A percentile compares a stretch with the other conserved stretches of the same genome.
phyloP scores from a whole-genome alignment of 306 rosid genomes.

The Inga laurina region DNA sequence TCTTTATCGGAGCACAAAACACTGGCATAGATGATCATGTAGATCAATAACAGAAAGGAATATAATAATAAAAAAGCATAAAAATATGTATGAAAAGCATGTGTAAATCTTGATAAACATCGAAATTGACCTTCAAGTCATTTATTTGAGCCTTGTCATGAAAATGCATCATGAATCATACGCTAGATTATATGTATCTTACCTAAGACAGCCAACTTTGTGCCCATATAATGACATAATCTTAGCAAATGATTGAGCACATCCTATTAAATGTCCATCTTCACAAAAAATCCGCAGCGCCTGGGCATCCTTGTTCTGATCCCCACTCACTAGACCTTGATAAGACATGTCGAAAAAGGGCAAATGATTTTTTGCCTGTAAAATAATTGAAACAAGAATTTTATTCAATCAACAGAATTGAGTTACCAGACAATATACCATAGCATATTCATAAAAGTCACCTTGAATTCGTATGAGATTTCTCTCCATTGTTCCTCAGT shows the following conservation, averaged over 20 bases:
- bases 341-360: slow-evolving; percentile 94
- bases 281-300: slow-evolving; percentile 75
- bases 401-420: background rate
- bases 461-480: slow-evolving; percentile 75
- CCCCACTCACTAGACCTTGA: slow-evolving; percentile 91
- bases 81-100: background rate
- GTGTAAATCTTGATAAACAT: background rate
- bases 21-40: slow-evolving; percentile 25
- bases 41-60: slow-evolving; percentile 2
- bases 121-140: slow-evolving; percentile 13
- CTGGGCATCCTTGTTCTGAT: slow-evolving; percentile 75
- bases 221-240: slow-evolving; percentile 84
- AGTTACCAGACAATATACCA: background rate
- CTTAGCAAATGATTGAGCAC: slow-evolving; percentile 84
- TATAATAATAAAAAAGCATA: background rate
- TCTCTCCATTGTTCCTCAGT: slow-evolving; percentile 86
- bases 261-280: slow-evolving; percentile 75
- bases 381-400: slow-evolving; percentile 26
- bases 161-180: background rate
- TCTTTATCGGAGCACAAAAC: slow-evolving; percentile 61
- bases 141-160: background rate
- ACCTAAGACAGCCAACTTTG: slow-evolving; percentile 92
- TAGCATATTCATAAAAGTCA: slow-evolving; percentile 8
- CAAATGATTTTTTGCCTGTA: slow-evolving; percentile 74
- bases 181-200: slow-evolving; percentile 14